phyloP scores from a whole-genome alignment of 805 yeast genomes.

The Candida tibetensis region DNA sequence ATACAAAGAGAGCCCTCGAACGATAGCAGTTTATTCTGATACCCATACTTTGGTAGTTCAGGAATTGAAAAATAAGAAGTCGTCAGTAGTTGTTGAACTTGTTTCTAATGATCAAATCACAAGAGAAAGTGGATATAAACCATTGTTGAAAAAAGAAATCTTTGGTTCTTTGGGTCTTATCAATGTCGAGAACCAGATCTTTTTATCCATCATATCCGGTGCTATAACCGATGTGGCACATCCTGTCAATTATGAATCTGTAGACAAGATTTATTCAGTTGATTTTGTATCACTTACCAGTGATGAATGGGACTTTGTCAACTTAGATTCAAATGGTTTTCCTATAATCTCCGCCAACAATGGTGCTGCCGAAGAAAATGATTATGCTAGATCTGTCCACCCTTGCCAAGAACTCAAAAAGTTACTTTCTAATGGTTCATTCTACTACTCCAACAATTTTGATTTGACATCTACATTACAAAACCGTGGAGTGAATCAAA shows the following conservation, averaged over 20 bases:
- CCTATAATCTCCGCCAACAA: slow-evolving; percentile 48
- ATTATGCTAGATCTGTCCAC: slow-evolving; percentile 41
- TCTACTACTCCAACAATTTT: slow-evolving; percentile 87
- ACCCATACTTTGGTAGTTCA: slow-evolving; percentile 30
- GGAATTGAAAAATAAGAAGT: slow-evolving; percentile 16
- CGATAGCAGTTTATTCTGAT: slow-evolving; percentile 28
- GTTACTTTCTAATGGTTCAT: slow-evolving; percentile 80
- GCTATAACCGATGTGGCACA: slow-evolving; percentile 68
- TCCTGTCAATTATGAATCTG: slow-evolving; percentile 77
- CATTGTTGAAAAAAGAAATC: slow-evolving; percentile 40
- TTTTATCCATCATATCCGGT: slow-evolving; percentile 76
- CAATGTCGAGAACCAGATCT: slow-evolving; percentile 62
- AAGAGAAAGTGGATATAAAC: slow-evolving; percentile 34
- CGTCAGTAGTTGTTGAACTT: slow-evolving; percentile 49
- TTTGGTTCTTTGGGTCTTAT: slow-evolving; percentile 81
- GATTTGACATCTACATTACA: slow-evolving; percentile 89
- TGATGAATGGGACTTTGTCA: slow-evolving; percentile 76
- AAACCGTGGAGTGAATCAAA: slow-evolving; percentile 56
- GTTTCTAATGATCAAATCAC: slow-evolving; percentile 36
- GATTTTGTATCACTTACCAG: slow-evolving; percentile 78
- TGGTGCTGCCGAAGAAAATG: slow-evolving; percentile 21
- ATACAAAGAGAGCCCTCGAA: slow-evolving; percentile 31
- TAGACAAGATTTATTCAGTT: slow-evolving; percentile 77
- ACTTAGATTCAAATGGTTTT: slow-evolving; percentile 64
- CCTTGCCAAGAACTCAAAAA: slow-evolving; percentile 83